Conservation (phyloP, 805 yeast genomes). For the Monosporozyma yasuniensis region DNA sequence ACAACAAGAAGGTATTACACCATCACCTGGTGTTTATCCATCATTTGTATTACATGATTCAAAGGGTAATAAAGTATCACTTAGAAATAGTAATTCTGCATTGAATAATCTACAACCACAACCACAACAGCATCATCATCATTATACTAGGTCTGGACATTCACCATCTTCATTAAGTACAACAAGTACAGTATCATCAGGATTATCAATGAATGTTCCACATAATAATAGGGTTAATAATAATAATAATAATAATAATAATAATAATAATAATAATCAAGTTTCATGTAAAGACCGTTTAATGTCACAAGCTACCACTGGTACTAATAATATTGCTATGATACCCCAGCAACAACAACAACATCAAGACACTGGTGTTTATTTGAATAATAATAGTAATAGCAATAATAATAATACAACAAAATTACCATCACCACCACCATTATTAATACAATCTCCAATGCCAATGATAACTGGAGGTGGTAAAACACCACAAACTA, state of each 20-base stretch:
- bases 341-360: neutral
- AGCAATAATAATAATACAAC: neutral
- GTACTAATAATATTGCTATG: neutral
- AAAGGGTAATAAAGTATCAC: neutral
- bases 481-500: neutral
- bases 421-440: neutral
- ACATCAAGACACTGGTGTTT: neutral
- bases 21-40: neutral
- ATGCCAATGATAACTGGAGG: neutral
- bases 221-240: neutral
- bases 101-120: neutral
- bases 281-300: neutral
- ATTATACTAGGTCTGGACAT: neutral
- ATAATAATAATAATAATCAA: neutral
- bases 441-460: neutral
- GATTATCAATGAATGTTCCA: neutral
- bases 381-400: neutral
- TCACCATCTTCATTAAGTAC: neutral
- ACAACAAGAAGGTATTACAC: neutral
- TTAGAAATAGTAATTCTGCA: neutral
- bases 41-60: neutral
- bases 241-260: neutral
- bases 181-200: neutral
- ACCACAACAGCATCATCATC: neutral
- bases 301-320: neutral